phyloP scores from a whole-genome alignment of 1,284 basidiomycete species.

The Ceratobasidium sp. region DNA sequence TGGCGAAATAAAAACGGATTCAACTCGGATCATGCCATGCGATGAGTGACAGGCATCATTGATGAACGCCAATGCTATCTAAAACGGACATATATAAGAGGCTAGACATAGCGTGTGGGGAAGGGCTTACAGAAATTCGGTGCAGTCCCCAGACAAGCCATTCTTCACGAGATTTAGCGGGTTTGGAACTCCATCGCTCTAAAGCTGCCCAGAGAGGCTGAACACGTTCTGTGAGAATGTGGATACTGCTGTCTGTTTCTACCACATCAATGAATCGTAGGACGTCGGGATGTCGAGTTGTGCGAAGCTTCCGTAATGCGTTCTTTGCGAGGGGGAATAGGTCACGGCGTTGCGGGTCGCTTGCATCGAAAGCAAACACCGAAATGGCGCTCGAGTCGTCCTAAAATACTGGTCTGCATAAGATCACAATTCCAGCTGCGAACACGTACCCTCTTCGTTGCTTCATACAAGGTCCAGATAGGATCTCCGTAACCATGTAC shows the following conservation, averaged over 20 bases:
- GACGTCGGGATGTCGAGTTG: conserved; percentile 94
- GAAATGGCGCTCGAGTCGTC: conserved; percentile 89
- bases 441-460: conserved; percentile 80
- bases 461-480: conserved; percentile 91
- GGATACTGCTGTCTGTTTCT: conserved; percentile 88
- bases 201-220: conserved; percentile 79
- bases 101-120: not conserved
- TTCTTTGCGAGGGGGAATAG: conserved; percentile 88
- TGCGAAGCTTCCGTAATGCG: conserved; percentile 89
- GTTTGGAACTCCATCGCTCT: conserved; percentile 73
- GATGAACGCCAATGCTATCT: conserved; percentile 93
- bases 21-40: conserved; percentile 86
- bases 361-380: conserved; percentile 89
- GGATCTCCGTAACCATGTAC: conserved; percentile 73
- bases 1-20: conserved; percentile 88
- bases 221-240: conserved; percentile 96
- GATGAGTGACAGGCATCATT: conserved; percentile 89
- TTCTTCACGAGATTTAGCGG: conserved; percentile 77
- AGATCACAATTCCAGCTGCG: conserved; percentile 7
- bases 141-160: conserved; percentile 97
- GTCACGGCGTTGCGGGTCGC: conserved; percentile 65
- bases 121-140: conserved; percentile 80
- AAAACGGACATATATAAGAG: conserved; percentile 25
- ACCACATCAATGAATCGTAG: conserved; percentile 95
- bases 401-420: conserved; percentile 60